Base-by-base conservation (phyloP, 345 rosid species). In the Arabis hirsuta region DNA sequence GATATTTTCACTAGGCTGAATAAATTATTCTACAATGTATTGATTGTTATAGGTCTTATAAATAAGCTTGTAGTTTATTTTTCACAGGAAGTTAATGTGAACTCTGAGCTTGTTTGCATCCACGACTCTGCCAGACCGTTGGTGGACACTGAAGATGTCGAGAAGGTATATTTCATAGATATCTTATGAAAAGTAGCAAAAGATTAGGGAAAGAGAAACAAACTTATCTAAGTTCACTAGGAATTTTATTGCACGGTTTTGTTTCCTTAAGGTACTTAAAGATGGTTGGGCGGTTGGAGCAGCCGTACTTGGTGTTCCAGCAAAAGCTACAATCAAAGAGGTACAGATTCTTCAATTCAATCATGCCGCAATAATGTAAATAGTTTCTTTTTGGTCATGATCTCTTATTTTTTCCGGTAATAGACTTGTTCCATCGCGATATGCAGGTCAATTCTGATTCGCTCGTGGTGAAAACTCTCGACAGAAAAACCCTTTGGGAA, bases 241-340 rank as follows among this genome's bases (percentile, higher is more conserved):
- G 2, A 9, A 27, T 66, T 22, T 10, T 29, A n/a, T 13, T 42
- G 8, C 32, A 24, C 48, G 43, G 39, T 45, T 71, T 55, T 52
- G 59, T 27, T 74, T 53, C 3, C 38, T 62, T 56, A 71, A 94
- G 98, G 98, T 91, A 13, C 80, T 94, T 54, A 84, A 74, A 74
- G 95, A 94, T 80, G 96, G 89, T 48, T 81, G 76, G 75, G 27
- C 48, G 24, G 79, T 85, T 73, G 97, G 98, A 78, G 98, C 98
- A 76, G 96, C 98, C 16, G 97, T 91, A 9, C 97, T 91, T 47
- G 98, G 98, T 69, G 97, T 94, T 78, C 96, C 95, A 58, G 85
- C 81, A 10, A 94, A 94, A 83, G 98, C 98, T 80, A 94, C 98
- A 44, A 94, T 94, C 62, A 94, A 94, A 75, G 98, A 94, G 96